phyloP scores from a whole-genome alignment of 306 rosid species.

The Begonia loranthoides region DNA sequence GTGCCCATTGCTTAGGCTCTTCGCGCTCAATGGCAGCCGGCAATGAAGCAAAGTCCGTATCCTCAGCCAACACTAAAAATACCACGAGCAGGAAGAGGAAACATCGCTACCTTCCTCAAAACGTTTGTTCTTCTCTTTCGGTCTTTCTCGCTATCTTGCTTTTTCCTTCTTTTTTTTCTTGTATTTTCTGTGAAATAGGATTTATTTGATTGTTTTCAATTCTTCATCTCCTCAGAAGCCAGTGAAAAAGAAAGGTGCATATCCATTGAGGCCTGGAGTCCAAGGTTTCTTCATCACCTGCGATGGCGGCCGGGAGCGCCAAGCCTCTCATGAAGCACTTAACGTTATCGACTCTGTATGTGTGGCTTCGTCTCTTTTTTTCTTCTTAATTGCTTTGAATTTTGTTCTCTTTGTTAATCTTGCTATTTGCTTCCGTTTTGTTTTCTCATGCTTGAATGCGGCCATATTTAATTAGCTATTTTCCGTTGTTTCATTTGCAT shows the following conservation, averaged over 20 bases:
- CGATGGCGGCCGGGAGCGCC: constrained; percentile 91
- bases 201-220: background rate
- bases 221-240: constrained; percentile 35
- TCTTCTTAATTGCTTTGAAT: background rate
- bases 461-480: background rate
- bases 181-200: background rate
- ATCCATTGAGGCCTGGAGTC: constrained; percentile 80
- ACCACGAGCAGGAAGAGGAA: constrained; percentile 44
- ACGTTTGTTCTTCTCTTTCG: constrained; percentile 22
- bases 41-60: constrained; percentile 20
- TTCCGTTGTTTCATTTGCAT: too few relatives aligned
- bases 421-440: background rate
- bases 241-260: constrained; percentile 75
- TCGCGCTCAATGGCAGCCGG: constrained; percentile 36
- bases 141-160: background rate
- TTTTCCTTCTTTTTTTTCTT: background rate
- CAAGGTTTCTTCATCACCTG: constrained; percentile 94
- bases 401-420: background rate
- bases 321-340: constrained; percentile 82
- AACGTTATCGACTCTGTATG: constrained; percentile 73
- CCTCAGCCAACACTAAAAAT: constrained; percentile 10
- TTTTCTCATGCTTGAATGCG: background rate
- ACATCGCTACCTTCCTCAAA: constrained; percentile 73
- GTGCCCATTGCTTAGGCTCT: background rate
- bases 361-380: background rate